These are phyloP conservation scores for Fusarium annulatum DNA, from an alignment of 2,329 filamentous ascomycete genomes.

Conservation along the genomic window DNA sequence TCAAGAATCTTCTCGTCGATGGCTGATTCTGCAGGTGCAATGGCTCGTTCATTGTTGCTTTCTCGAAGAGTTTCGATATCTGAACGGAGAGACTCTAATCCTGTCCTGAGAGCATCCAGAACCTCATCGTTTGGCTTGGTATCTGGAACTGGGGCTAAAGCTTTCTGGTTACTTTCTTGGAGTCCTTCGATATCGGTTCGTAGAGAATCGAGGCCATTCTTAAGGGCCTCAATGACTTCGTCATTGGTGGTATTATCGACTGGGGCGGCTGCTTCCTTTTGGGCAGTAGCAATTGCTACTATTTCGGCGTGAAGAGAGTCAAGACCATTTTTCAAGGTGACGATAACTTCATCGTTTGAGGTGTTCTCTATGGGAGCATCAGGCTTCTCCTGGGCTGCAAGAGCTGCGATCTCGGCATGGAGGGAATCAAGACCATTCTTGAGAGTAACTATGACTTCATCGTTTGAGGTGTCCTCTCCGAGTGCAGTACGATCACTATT, in stretches of 20 bases:
- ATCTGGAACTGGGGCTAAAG: slow-evolving; percentile 69
- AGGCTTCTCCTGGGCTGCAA: slow-evolving; percentile 67
- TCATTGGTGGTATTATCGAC: slow-evolving; percentile 34
- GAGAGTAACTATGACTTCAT: slow-evolving; percentile 85
- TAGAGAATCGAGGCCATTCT: slow-evolving; percentile 39
- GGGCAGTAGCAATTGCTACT: slow-evolving; percentile 72
- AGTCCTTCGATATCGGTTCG: slow-evolving; percentile 53
- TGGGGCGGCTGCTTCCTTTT: slow-evolving; percentile 53
- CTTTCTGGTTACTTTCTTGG: slow-evolving; percentile 69
- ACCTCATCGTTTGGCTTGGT: slow-evolving; percentile 85
- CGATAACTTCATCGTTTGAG: slow-evolving; percentile 77
- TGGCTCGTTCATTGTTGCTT: slow-evolving; percentile 74
- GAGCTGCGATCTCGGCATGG: slow-evolving; percentile 72
- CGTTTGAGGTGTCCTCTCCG: slow-evolving; percentile 78
- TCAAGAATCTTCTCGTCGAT: slow-evolving; percentile 80
- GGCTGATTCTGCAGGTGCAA: slow-evolving; percentile 51
- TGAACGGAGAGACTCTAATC: slow-evolving; percentile 75
- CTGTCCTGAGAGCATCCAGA: slow-evolving; percentile 83
- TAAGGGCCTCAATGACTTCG: slow-evolving; percentile 37
- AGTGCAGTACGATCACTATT: slow-evolving; percentile 64
- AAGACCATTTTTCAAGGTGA: slow-evolving; percentile 83
- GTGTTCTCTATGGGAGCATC: slow-evolving; percentile 51
- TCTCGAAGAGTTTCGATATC: slow-evolving; percentile 76
- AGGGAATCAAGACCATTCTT: slow-evolving; percentile 81
- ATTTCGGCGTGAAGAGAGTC: slow-evolving; percentile 78